These are phyloP conservation scores for Suillus americanus DNA, from an alignment of 768 basidiomycete genomes.

Conservation along the genomic window DNA sequence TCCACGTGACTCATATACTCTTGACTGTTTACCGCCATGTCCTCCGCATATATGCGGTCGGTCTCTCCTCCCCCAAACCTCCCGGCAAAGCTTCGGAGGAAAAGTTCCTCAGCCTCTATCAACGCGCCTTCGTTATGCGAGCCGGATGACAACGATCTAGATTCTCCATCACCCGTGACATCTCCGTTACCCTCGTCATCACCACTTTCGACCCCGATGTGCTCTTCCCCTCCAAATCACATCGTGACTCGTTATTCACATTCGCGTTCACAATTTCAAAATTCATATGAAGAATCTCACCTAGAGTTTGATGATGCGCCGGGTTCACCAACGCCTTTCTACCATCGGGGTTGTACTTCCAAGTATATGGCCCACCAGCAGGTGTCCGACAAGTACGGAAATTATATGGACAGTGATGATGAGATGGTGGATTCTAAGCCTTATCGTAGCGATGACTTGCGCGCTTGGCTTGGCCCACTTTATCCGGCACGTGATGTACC, in stretches of 20 bases:
- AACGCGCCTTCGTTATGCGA: constrained; percentile 6
- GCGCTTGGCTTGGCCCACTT: background rate
- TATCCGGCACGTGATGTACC: background rate
- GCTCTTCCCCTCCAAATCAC: background rate
- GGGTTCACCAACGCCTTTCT: constrained; percentile 9
- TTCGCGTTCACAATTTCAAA: background rate
- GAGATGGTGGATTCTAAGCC: background rate
- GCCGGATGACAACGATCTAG: background rate
- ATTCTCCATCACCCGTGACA: constrained; percentile 11
- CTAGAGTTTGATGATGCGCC: background rate
- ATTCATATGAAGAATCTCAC: no score
- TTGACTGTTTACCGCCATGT: constrained; percentile 29
- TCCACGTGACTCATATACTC: constrained; percentile 33
- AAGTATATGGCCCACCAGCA: background rate
- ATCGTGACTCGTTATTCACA: background rate
- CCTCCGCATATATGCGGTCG: constrained; percentile 11
- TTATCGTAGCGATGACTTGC: background rate
- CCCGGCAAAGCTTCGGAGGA: constrained; percentile 24
- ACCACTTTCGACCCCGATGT: constrained; percentile 17
- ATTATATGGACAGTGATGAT: background rate
- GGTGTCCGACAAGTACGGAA: background rate
- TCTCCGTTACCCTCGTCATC: constrained; percentile 23
- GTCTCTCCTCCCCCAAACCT: constrained; percentile 13
- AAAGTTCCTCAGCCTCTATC: constrained; percentile 21
- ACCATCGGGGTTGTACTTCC: background rate